These are phyloP conservation scores for Huntiella savannae DNA, from an alignment of 2,329 filamentous ascomycete genomes.

Conservation along the genomic window DNA sequence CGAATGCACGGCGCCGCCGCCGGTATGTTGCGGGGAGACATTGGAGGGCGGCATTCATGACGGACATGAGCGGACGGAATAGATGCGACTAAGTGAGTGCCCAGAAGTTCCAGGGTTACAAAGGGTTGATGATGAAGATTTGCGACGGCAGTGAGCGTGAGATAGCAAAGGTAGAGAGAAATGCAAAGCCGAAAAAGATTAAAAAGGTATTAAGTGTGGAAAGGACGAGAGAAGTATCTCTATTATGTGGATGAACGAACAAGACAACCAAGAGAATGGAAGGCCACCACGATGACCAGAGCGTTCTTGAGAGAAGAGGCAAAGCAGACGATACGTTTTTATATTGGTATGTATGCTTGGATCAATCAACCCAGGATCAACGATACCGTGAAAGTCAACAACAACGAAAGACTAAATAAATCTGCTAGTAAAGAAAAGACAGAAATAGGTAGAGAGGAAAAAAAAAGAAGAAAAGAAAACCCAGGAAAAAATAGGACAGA, in stretches of 20 bases:
- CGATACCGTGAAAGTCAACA: not conserved
- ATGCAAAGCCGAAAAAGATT: too few relatives aligned
- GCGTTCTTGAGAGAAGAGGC: not conserved
- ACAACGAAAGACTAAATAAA: not conserved
- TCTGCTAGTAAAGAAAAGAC: not conserved
- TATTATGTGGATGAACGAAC: not conserved
- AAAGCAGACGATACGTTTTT: not conserved
- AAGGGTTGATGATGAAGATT: not conserved
- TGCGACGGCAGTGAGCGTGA: not conserved
- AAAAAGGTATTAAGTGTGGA: not conserved
- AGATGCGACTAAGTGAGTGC: too few relatives aligned
- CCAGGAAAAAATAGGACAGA: not conserved
- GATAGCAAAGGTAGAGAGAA: too few relatives aligned
- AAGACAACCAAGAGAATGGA: not conserved
- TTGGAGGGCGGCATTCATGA: slow-evolving; percentile 3
- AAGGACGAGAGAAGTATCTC: not conserved
- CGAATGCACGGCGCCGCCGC: slow-evolving; percentile 7
- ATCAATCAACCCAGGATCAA: not conserved
- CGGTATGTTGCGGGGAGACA: slow-evolving; percentile 7
- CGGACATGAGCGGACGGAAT: not conserved
- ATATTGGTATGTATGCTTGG: not conserved
- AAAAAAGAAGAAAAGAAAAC: slow-evolving; percentile 1
- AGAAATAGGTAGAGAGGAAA: not conserved
- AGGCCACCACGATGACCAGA: not conserved
- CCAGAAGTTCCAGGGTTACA: not conserved